phyloP scores from a whole-genome alignment of 2,329 filamentous ascomycete genomes.

The Stachybotrys chlorohalonatus region DNA sequence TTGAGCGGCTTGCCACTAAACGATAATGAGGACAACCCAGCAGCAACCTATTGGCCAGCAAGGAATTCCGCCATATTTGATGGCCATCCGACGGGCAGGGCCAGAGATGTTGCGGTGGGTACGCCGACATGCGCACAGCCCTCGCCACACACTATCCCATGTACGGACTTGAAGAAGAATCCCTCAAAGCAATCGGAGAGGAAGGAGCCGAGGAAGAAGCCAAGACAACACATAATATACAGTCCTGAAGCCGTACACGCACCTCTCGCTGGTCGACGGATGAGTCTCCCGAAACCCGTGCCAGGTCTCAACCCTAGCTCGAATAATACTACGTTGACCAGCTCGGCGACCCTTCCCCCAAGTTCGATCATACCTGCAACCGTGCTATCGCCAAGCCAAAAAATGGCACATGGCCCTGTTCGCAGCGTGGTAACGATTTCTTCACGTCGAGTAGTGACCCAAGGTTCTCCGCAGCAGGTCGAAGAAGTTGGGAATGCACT shows the following conservation, averaged over 20 bases:
- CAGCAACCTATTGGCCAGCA: background rate
- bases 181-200: background rate
- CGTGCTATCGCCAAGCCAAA: background rate
- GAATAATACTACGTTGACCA: background rate
- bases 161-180: slow-evolving; percentile 4
- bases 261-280: too few species aligned
- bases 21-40: slow-evolving; percentile 17
- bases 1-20: slow-evolving; percentile 8
- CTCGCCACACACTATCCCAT: slow-evolving; percentile 11
- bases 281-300: too few species aligned
- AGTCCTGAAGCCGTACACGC: too few species aligned
- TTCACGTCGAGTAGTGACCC: too few species aligned
- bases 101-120: slow-evolving; percentile 3
- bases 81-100: too few species aligned
- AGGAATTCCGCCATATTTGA: background rate
- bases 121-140: slow-evolving; percentile 25
- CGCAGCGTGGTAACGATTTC: background rate
- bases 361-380: background rate
- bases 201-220: background rate
- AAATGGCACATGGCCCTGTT: background rate
- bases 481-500: too few species aligned
- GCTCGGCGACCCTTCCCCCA: background rate
- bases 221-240: too few species aligned
- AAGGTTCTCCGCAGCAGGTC: too few species aligned
- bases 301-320: background rate